Base-by-base conservation (phyloP, 331 rosid genomes). In the Ulmus americana region DNA sequence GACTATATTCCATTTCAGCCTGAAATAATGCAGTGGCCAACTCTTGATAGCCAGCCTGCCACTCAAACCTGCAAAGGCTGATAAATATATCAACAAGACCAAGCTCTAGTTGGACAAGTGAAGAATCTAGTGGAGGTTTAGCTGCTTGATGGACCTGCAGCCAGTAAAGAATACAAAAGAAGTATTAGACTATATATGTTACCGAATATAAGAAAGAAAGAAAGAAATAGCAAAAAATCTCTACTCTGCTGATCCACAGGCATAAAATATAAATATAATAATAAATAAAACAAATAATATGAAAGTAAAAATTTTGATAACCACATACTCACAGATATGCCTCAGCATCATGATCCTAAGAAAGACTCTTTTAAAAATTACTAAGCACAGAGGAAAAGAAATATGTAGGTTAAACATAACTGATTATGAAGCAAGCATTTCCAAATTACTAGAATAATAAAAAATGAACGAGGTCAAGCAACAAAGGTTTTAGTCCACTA, bases 31-130 rank as follows among this genome's bases (percentile, higher is more conserved):
- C 94, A 55, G 96, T 88, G 78, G 96, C 84, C 72, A 88, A 76
- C 78, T 92, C 97, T 76, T 80, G 87, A 52, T 86, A 89, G 72
- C 98, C 98, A 60, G 86, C 76, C 76, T 92, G 98, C 98, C 98
- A 92, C 65, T 89, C 98, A 63, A 92, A 83, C 61, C 91, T 78
- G 74, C 98, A 92, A 49, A 88, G 87, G 82, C 88, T 78, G 61
- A 92, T 74, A 80, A 92, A 92, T 69, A 86, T 77, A 79, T 92
- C 95, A 62, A 89, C 98, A 59, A 92, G 96, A 73, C 95, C 83
- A 80, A 86, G 87, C 77, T 92, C 98, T 74, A 78, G 82, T 82
- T 86, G 81, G 82, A 85, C 79, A 60, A 80, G 53, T 64, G 70
- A 77, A 44, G 84, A 78, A 83, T 86, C 87, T 5, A 59, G 62